These are phyloP conservation scores for Gastrolobium villosum DNA, from an alignment of 306 rosid species.

Conservation along the genomic window DNA sequence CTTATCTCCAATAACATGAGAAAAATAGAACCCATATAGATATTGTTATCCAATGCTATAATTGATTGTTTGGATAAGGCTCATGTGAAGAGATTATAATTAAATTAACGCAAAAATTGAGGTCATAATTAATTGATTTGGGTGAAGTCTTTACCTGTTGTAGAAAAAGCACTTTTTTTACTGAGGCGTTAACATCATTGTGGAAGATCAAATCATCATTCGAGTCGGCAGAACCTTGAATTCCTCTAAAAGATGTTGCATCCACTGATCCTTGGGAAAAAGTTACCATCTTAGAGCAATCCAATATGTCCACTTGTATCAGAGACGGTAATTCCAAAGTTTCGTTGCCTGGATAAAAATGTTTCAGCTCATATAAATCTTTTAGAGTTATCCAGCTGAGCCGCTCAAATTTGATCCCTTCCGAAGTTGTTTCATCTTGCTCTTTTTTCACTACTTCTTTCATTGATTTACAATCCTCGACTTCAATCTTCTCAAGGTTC, in stretches of 20 bases:
- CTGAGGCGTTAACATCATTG: not conserved
- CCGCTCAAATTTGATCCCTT: conserved; percentile 1
- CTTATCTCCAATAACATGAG: too few species aligned
- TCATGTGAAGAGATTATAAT: too few species aligned
- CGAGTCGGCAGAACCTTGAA: not conserved
- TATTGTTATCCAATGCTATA: too few species aligned
- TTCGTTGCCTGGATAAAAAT: conserved; percentile 20
- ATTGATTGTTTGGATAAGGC: too few species aligned
- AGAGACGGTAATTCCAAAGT: conserved; percentile 8
- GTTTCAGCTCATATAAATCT: not conserved
- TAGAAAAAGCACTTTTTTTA: not conserved
- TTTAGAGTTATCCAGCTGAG: not conserved
- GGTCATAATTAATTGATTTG: too few species aligned
- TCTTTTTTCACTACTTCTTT: not conserved
- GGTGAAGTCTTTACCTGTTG: not conserved
- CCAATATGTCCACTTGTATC: not conserved
- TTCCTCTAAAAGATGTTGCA: not conserved
- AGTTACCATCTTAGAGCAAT: conserved; percentile 10
- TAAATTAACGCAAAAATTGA: not conserved
- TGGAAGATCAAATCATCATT: not conserved
- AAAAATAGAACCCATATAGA: too few species aligned
- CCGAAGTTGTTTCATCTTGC: not conserved
- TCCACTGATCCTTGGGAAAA: not conserved
- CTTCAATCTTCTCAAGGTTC: not conserved
- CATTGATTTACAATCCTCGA: conserved; percentile 6